Conservation (phyloP, 2,329 filamentous ascomycete species). For the Clonostachys rosea region DNA sequence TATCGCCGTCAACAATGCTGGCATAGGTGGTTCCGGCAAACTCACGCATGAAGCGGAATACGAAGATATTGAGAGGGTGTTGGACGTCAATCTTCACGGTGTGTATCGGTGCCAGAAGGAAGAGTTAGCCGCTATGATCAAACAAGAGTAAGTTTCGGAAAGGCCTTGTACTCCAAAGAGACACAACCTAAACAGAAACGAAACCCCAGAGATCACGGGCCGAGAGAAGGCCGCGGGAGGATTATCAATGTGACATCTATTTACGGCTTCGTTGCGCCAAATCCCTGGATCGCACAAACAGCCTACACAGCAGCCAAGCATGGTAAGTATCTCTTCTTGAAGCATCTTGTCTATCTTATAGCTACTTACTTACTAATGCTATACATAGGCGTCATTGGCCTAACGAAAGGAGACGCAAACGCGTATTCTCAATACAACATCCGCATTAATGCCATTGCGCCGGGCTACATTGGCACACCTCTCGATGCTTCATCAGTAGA, state of each 20-base stretch:
- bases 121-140: constrained; percentile 44
- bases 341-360: background rate
- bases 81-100: constrained; percentile 49
- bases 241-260: constrained; percentile 53
- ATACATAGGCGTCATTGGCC: constrained; percentile 4
- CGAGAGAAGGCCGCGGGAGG: constrained; percentile 34
- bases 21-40: constrained; percentile 33
- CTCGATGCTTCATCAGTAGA: background rate
- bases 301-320: constrained; percentile 50
- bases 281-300: constrained; percentile 26
- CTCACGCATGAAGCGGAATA: constrained; percentile 39
- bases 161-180: background rate
- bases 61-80: constrained; percentile 41
- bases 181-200: background rate
- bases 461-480: constrained; percentile 3
- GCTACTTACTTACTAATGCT: background rate
- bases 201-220: constrained; percentile 21
- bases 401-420: constrained; percentile 4
- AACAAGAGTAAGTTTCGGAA: constrained; percentile 32
- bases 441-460: constrained; percentile 4
- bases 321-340: constrained; percentile 14
- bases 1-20: constrained; percentile 51
- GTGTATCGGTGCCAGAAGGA: constrained; percentile 53
- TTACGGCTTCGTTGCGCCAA: constrained; percentile 38
- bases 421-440: constrained; percentile 3